Evolutionary conservation across 1,139 yeast genomes (phyloP).

Genomic region (Magnusiomyces ingens): DNA sequence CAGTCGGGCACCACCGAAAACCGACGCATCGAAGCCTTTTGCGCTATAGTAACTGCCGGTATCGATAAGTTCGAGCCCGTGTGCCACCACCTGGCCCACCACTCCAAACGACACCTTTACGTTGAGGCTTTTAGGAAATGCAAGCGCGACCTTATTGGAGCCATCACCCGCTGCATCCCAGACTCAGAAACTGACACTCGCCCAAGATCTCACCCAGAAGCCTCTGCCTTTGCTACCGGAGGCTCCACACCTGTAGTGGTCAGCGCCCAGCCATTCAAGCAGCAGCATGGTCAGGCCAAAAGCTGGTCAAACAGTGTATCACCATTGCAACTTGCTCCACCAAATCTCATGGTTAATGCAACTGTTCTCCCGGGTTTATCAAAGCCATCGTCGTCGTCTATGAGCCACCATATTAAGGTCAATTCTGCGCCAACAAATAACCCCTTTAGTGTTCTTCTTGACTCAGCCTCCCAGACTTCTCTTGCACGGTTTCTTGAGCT

Average conservation of each 20-base stretch:
- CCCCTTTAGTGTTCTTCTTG: not conserved
- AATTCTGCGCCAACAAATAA: not conserved
- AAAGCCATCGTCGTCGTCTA: too few species aligned
- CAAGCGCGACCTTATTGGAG: constrained; percentile 1
- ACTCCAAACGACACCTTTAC: not conserved
- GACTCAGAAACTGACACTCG: not conserved
- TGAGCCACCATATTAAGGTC: too few species aligned
- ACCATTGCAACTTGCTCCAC: too few species aligned
- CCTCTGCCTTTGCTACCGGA: too few species aligned
- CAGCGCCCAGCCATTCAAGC: too few species aligned
- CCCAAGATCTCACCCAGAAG: not conserved
- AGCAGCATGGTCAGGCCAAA: too few species aligned
- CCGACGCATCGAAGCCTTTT: constrained; percentile 2
- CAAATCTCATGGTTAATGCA: too few species aligned
- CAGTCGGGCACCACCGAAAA: not conserved
- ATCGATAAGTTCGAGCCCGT: constrained; percentile 1
- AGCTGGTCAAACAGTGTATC: too few species aligned
- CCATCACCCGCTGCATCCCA: constrained; percentile 2
- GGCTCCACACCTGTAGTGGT: too few species aligned
- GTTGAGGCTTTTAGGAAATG: constrained; percentile 2
- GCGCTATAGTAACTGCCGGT: not conserved
- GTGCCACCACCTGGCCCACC: not conserved
- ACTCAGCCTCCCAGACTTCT: not conserved
- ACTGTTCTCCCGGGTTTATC: too few species aligned
- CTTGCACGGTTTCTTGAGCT: not conserved